phyloP scores from a whole-genome alignment of 2,329 filamentous ascomycete genomes.

The Raffaelea arxii region DNA sequence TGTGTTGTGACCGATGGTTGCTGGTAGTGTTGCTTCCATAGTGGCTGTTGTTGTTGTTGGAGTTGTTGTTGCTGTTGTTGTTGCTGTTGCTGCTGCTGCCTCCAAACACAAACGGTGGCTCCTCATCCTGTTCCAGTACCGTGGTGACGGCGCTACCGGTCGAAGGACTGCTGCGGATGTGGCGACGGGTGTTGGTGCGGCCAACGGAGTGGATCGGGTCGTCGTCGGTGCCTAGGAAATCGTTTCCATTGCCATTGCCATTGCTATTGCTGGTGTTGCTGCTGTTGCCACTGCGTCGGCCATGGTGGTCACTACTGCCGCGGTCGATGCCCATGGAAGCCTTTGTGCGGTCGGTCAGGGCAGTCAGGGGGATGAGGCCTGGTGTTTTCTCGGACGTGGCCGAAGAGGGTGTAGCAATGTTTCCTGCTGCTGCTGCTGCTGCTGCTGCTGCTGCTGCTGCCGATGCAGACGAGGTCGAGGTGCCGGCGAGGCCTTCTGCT shows the following conservation, averaged over 20 bases:
- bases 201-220: slow-evolving; percentile 44
- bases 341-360: slow-evolving; percentile 8
- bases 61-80: slow-evolving; percentile 16
- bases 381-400: slow-evolving; percentile 1
- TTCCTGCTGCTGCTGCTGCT: slow-evolving; percentile 7
- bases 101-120: slow-evolving; percentile 38
- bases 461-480: slow-evolving; percentile 7
- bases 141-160: slow-evolving; percentile 71
- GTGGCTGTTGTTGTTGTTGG: background rate
- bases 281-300: slow-evolving; percentile 51
- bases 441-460: background rate
- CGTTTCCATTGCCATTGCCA: slow-evolving; percentile 10
- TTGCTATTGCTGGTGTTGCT: background rate
- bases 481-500: slow-evolving; percentile 68
- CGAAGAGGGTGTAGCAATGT: too few species aligned
- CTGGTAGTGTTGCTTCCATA: background rate
- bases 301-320: slow-evolving; percentile 11
- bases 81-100: slow-evolving; percentile 36
- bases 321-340: background rate
- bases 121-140: slow-evolving; percentile 75
- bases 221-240: slow-evolving; percentile 22
- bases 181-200: slow-evolving; percentile 67
- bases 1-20: background rate
- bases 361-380: slow-evolving; percentile 8
- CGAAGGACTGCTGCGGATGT: slow-evolving; percentile 71